Evolutionary conservation across 2,329 filamentous ascomycete species (phyloP), one percentile per base, ranked within the genome.

Genomic region (Karstenula rhodostoma): DNA sequence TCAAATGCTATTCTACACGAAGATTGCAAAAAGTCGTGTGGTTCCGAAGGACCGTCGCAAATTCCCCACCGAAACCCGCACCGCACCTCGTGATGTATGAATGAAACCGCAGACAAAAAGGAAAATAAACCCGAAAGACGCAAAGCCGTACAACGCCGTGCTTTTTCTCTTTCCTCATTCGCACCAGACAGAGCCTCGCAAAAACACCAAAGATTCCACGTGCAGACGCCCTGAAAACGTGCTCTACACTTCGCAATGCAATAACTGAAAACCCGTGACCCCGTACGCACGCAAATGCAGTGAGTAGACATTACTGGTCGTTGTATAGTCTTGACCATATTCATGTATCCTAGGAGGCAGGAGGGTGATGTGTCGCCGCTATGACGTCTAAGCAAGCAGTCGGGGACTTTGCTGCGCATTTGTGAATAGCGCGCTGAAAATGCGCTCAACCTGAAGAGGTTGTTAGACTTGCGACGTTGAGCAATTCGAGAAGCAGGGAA

Each of bases 391-490:
- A 54, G 70, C 69, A 54, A 78, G 61, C 10, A 75, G 70, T 35
- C 69, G 69, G 56, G 83, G 83, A 73, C 82, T 85, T 60, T 80
- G 75, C 62, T 81, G 79, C 59, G 79, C 79, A 62, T 81, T 78
- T 32, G 79, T 77, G 64, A 82, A 81, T 48, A 83, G 70, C 52
- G 79, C 80, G 57, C 77, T 79, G 66, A 82, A 80, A 58, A 82
- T 72, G 29, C 77, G 77, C 70, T 82, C 79, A 64, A 82, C 80
- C 81, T 83, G 60, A 17, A 59, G 42, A 51, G 55, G 23, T 51
- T 57, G 23, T 55, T 56, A 67, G 64, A 60, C 63, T 62, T 64
- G 61, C 12, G 29, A 32, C 57, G 50, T 62, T 57, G 23, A 63
- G 52, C 25, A 53, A 35, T 47, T 40, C 27, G 25, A 50, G 25